Percentiles rank a stretch among this genome's conserved stretches.
phyloP scores from a whole-genome alignment of 1,284 basidiomycete genomes.

The Cerioporus squamosus region DNA sequence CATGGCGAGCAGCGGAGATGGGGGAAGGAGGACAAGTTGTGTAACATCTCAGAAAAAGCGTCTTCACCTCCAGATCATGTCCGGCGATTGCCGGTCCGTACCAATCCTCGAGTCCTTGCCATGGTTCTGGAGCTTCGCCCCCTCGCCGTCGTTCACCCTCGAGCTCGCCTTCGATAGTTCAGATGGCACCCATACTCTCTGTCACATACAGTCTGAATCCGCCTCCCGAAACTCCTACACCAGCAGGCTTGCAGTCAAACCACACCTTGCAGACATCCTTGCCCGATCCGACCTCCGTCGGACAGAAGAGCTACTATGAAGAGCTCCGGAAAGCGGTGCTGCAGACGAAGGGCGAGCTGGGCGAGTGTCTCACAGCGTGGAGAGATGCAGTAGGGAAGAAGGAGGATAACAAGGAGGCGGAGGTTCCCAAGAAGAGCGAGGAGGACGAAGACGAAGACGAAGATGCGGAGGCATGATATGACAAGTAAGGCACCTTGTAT shows the following conservation, averaged over 20 bases:
- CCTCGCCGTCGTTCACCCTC: background rate
- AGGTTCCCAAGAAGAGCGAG: conserved; percentile 43
- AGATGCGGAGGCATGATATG: conserved; percentile 34
- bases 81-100: conserved; percentile 28
- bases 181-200: conserved; percentile 45
- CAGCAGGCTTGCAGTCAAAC: conserved; percentile 33
- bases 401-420: conserved; percentile 52
- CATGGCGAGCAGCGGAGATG: conserved; percentile 33
- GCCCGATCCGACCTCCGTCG: conserved; percentile 25
- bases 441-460: conserved; percentile 43
- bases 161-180: background rate
- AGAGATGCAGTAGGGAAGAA: conserved; percentile 66
- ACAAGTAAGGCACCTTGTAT: background rate
- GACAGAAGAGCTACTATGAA: conserved; percentile 52
- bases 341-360: conserved; percentile 54
- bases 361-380: conserved; percentile 71
- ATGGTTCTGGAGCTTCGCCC: no score
- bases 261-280: conserved; percentile 44
- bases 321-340: conserved; percentile 52
- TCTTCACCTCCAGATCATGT: conserved; percentile 15
- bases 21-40: conserved; percentile 12
- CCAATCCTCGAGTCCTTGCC: no score
- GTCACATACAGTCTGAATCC: conserved; percentile 56
- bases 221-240: conserved; percentile 38
- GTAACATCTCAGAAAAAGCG: conserved; percentile 13